Evolutionary conservation across 179 eudicot genomes (phyloP), one percentile per base, ranked within the genome.

Genomic region (Gypsophila paniculata): DNA sequence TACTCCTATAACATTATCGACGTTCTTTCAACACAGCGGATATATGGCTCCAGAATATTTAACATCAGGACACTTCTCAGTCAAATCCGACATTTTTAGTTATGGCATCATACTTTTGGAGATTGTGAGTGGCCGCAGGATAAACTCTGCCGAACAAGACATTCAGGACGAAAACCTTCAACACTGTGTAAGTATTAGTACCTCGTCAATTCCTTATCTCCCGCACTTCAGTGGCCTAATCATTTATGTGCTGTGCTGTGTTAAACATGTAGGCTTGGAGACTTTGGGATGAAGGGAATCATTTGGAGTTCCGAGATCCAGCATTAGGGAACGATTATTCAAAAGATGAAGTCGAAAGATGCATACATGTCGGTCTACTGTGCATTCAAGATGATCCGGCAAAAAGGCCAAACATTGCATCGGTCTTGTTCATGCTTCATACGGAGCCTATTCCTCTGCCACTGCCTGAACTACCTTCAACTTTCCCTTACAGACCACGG

Each of bases 191-290:
- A 72, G 83, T 70, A 21, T 8, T 46, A 58, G 19, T 23, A 23
- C 3, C 12, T 19, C 1, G 15, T 57, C 17, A 34, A 7, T 42
- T 55, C 2, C 14, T 11, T 10, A 7, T 57, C 22, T 58, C 3
- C 60, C 17, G 25, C 8, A 21, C 58, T 22, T 46, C 12, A 4
- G 53, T 48, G 13, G 2, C 5, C 22, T 42, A 1, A 25, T 26
- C n/a, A 55, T 21, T 57, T 21, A 39, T 14, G 13, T 19, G 10
- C 6, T 14, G 46, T 2, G 15, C 38, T 21, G 32, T 4, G 77
- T 75, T 80, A 65, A n/a, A 76, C 13, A 74, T 25, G 25, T 18
- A 84, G 87, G 85, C 75, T 6, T 81, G 85, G 87, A 78, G 79
- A 72, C 69, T 77, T 59, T 84, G 87, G 83, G 59, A 53, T 22